phyloP scores from a whole-genome alignment of 345 rosid species.

The Citrus mangshanensis region DNA sequence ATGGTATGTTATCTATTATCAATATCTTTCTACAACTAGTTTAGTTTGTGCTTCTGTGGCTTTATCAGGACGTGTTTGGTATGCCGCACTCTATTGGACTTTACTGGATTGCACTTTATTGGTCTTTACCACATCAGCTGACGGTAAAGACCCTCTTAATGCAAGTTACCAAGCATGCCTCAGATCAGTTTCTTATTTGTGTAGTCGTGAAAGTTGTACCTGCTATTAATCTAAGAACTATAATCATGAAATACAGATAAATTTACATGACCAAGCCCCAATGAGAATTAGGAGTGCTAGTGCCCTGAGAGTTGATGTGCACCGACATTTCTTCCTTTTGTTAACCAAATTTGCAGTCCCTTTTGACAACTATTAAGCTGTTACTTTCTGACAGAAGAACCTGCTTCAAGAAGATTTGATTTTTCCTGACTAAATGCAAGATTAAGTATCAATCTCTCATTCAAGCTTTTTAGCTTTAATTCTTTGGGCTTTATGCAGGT shows the following conservation, averaged over 20 bases:
- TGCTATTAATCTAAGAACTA: background rate
- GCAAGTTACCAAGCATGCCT: too few species aligned
- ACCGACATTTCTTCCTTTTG: background rate
- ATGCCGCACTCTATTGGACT: too few species aligned
- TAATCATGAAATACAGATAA: background rate
- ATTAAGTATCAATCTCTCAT: background rate
- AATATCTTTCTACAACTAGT: too few species aligned
- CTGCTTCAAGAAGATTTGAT: background rate
- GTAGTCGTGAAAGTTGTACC: background rate
- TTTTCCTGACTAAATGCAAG: background rate
- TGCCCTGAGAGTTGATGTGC: background rate
- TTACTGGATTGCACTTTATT: too few species aligned
- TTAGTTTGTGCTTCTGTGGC: background rate
- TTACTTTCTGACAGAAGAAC: background rate
- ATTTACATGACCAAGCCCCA: background rate
- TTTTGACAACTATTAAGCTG: background rate
- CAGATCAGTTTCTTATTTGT: background rate
- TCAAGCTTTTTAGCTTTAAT: background rate
- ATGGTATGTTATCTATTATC: constrained; percentile 45
- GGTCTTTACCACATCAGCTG: too few species aligned
- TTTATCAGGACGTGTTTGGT: background rate
- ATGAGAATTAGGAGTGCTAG: background rate
- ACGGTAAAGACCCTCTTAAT: too few species aligned
- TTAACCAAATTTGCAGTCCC: background rate
- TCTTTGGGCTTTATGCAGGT: constrained; percentile 38